A percentile compares a stretch with the other conserved stretches of the same genome.
Conservation (phyloP, 2,329 filamentous ascomycete species). For the Arthrobotrys pseudoclavata region DNA sequence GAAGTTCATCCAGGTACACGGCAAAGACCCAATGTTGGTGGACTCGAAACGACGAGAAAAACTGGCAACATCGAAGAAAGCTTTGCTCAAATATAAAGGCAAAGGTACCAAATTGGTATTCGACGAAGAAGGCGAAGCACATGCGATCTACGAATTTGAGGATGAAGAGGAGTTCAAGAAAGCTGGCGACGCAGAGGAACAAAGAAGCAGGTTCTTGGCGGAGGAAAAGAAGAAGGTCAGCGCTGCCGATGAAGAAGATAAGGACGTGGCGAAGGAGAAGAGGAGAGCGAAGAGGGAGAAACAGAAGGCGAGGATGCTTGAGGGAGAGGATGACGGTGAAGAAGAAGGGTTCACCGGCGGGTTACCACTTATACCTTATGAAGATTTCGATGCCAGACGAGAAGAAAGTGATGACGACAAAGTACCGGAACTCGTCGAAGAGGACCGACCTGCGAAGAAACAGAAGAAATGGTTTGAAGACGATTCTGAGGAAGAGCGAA, state of each 20-base stretch:
- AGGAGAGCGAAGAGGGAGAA: slow-evolving; percentile 81
- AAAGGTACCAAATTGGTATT: slow-evolving; percentile 88
- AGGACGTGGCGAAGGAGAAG: slow-evolving; percentile 82
- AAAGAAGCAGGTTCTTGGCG: slow-evolving; percentile 82
- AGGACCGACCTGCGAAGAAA: slow-evolving; percentile 71
- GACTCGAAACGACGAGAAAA: slow-evolving; percentile 97
- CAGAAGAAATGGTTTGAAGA: slow-evolving; percentile 85
- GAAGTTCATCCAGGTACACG: slow-evolving; percentile 77
- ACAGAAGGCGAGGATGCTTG: slow-evolving; percentile 76
- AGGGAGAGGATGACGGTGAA: slow-evolving; percentile 67
- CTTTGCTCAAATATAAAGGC: slow-evolving; percentile 89
- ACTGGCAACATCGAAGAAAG: slow-evolving; percentile 94
- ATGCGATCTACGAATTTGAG: slow-evolving; percentile 88
- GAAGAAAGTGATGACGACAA: slow-evolving; percentile 63
- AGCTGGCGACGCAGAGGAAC: slow-evolving; percentile 80
- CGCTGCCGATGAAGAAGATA: slow-evolving; percentile 84
- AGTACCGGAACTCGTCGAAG: slow-evolving; percentile 65
- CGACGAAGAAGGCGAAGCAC: slow-evolving; percentile 89
- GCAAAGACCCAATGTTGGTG: slow-evolving; percentile 80
- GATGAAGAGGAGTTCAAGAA: slow-evolving; percentile 83
- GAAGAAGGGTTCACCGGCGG: slow-evolving; percentile 62
- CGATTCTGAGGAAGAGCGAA: slow-evolving; percentile 73
- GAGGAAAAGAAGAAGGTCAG: slow-evolving; percentile 79
- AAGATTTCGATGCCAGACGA: slow-evolving; percentile 63
- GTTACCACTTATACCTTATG: slow-evolving; percentile 58